Percentiles rank a stretch among this genome's conserved stretches.
phyloP scores from a whole-genome alignment of 768 basidiomycete species.

The Daedaleopsis sinensis region DNA sequence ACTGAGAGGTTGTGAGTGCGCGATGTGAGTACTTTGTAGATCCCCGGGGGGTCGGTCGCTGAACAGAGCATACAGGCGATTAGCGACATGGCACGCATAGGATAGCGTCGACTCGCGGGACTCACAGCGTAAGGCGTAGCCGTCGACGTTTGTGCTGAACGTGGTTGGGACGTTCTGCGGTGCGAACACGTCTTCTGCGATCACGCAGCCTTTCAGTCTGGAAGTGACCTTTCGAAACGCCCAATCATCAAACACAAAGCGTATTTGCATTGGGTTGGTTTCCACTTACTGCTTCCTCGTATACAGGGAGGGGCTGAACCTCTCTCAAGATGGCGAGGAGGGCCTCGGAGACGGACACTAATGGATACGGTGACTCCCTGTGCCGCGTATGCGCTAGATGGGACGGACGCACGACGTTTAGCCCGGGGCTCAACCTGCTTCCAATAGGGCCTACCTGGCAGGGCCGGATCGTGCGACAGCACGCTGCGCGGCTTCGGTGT shows the following conservation, averaged over 20 bases:
- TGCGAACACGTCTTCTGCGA: conserved; percentile 77
- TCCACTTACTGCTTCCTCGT: conserved; percentile 46
- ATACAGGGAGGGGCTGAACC: conserved; percentile 43
- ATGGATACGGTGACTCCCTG: conserved; percentile 75
- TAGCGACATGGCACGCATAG: neutral
- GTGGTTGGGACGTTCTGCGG: conserved; percentile 63
- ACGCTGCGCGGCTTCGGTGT: conserved; percentile 57
- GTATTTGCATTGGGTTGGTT: no score
- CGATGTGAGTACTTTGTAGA: conserved; percentile 69
- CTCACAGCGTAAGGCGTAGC: conserved; percentile 80
- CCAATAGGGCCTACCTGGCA: conserved; percentile 50
- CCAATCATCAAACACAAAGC: no score
- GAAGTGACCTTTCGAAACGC: conserved; percentile 54
- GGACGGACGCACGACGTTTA: neutral
- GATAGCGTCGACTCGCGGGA: neutral
- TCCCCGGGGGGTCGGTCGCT: conserved; percentile 68
- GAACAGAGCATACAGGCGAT: neutral
- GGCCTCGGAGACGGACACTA: conserved; percentile 69
- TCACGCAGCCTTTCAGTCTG: conserved; percentile 63
- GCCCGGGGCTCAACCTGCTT: conserved; percentile 2
- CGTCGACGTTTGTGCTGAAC: conserved; percentile 83
- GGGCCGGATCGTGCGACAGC: conserved; percentile 71
- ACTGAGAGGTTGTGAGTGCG: conserved; percentile 38
- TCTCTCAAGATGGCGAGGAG: conserved; percentile 56
- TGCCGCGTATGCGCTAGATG: conserved; percentile 66